Evolutionary conservation across 441 rosid genomes (phyloP).

Genomic region (Brassica balearica): DNA sequence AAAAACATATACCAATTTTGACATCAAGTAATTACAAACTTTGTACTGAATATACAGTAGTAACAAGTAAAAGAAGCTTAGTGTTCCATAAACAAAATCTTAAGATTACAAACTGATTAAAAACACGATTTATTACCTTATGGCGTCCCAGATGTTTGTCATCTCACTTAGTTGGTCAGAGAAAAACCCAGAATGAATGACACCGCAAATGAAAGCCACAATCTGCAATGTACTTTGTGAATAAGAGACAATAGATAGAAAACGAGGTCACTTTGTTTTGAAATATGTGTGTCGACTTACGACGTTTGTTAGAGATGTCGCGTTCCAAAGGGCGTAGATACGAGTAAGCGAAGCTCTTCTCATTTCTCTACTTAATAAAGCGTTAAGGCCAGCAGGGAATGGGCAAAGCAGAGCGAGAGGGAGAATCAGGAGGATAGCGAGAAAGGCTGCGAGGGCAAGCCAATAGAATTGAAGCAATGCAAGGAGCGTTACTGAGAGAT

Average conservation of each 20-base stretch:
- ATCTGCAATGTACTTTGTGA: conserved; percentile 55
- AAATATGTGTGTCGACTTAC: conserved; percentile 58
- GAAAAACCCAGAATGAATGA: conserved; percentile 61
- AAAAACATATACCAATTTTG: conserved; percentile 2
- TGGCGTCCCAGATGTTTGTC: conserved; percentile 60
- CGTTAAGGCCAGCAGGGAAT: conserved; percentile 96
- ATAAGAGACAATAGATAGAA: conserved; percentile 15
- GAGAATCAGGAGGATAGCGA: conserved; percentile 88
- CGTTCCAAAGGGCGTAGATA: conserved; percentile 88
- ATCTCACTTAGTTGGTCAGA: conserved; percentile 52
- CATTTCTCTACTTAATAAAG: conserved; percentile 92
- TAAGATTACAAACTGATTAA: neutral
- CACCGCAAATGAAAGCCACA: conserved; percentile 86
- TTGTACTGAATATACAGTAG: neutral
- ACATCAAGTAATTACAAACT: neutral
- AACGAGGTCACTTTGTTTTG: neutral
- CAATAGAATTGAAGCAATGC: conserved; percentile 89
- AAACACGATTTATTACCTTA: conserved; percentile 52
- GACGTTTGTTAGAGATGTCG: conserved; percentile 83
- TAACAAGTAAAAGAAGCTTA: neutral
- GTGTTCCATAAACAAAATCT: neutral
- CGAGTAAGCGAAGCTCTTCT: conserved; percentile 95
- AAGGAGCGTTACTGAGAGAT: conserved; percentile 85
- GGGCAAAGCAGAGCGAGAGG: conserved; percentile 93
- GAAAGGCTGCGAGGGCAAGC: conserved; percentile 89